Evolutionary conservation across 352 stramenopile genomes (phyloP), one percentile per base, ranked within the genome.

Genomic region (Saprolegnia diclina): DNA sequence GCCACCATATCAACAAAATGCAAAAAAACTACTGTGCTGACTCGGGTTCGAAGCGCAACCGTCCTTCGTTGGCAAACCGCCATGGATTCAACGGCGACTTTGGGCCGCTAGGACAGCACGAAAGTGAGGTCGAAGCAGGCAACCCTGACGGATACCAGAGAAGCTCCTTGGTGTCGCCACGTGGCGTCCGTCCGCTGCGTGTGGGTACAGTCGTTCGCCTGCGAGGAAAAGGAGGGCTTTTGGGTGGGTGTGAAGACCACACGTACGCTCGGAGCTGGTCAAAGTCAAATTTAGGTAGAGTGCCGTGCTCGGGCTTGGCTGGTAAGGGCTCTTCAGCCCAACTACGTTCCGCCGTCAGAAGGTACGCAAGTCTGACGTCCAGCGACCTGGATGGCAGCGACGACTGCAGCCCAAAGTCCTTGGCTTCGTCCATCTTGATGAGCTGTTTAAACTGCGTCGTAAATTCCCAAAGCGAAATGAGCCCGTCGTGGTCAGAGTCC

Each of bases 381-480:
- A 24, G 35, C 1, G 52, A 59, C 52, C 52, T 59, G 3, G 52
- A 16, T 59, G 13, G 13, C 11, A 24, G 52, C 11, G 52, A 16
- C 19, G 52, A 59, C 35, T 16, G 52, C 13, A 59, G 9, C 13
- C 52, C n/a, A 24, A 59, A 59, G 19, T 59, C 52, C 19, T 59
- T 59, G 35, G 52, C 52, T 26, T 16, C 52, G 35, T 59, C 63
- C 63, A 61, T 69, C 37, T 69, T 61, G 22, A 61, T 52, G n/a
- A 52, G 50, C 18, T 52, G 6, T 26, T 45, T 59, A 0, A 69
- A 69, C n/a, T 69, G 63, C 26, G 22, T 21, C 19, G 44, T 26
- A 22, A 69, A 42, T 48, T 69, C 63, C 50, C 29, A 52, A 46
- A 69, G 54, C 22, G 63, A 46, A 6, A 69, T 52, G 48, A 69